phyloP scores from a whole-genome alignment of 108 stramenopile genomes.

The Stephanodiscus triporus region DNA sequence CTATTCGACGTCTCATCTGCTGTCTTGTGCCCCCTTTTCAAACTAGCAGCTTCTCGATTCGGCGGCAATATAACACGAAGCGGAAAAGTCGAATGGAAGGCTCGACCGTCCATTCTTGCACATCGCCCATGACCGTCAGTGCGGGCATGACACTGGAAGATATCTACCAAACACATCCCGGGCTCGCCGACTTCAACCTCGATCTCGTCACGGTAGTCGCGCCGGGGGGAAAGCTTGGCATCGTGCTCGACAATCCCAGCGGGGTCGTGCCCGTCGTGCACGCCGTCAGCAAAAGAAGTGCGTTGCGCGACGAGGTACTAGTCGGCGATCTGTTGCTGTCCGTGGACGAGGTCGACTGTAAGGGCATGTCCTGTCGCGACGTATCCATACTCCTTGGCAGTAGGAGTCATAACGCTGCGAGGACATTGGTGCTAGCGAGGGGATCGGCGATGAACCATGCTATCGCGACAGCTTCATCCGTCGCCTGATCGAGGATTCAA shows the following conservation, averaged over 20 bases:
- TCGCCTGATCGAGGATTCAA: background rate
- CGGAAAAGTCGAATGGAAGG: constrained; percentile 26
- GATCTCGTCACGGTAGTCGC: constrained; percentile 47
- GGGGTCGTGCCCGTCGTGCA: constrained; percentile 79
- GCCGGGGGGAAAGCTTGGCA: constrained; percentile 75
- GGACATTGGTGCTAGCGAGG: constrained; percentile 45
- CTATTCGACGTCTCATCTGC: no score
- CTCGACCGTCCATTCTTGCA: constrained; percentile 18
- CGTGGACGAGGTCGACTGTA: constrained; percentile 84
- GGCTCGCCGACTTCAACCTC: constrained; percentile 27
- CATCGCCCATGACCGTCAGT: constrained; percentile 24
- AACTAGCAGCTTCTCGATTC: no score
- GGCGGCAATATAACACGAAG: no score
- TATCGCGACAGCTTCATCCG: background rate
- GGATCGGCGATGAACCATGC: background rate
- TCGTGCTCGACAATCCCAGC: constrained; percentile 87
- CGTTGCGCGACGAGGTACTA: constrained; percentile 63
- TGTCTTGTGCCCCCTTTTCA: constrained; percentile 27
- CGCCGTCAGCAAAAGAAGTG: constrained; percentile 80
- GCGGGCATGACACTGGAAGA: constrained; percentile 45
- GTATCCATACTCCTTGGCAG: constrained; percentile 74
- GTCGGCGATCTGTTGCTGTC: constrained; percentile 81
- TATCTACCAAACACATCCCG: constrained; percentile 16
- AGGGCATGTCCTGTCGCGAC: constrained; percentile 76
- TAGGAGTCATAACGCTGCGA: constrained; percentile 40